phyloP scores from a whole-genome alignment of 148 eudicot genomes.

The Euryodendron excelsum region DNA sequence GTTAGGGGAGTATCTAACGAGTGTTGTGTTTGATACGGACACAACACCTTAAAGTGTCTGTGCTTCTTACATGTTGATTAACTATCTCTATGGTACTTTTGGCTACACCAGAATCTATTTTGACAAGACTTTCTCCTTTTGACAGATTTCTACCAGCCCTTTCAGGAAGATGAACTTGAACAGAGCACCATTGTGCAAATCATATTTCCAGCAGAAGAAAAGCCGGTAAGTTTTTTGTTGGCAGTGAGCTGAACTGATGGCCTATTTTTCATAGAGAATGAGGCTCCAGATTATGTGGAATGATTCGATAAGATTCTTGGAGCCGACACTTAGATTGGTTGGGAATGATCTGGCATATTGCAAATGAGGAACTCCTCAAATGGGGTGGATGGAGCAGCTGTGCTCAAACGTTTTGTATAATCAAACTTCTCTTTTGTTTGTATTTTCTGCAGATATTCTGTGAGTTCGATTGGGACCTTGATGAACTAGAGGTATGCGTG shows the following conservation, averaged over 20 bases:
- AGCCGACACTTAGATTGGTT: not conserved
- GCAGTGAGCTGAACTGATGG: not conserved
- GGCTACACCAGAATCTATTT: not conserved
- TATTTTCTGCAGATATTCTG: constrained; percentile 56
- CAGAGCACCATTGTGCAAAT: constrained; percentile 75
- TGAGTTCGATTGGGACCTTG: constrained; percentile 97
- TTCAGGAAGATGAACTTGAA: constrained; percentile 81
- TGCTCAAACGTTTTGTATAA: not conserved
- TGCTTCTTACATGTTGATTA: not conserved
- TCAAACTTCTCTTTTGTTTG: constrained; percentile 6
- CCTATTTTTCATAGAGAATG: not conserved
- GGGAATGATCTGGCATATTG: not conserved
- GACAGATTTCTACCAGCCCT: constrained; percentile 87
- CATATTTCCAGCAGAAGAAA: constrained; percentile 64
- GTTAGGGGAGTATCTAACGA: too few relatives aligned
- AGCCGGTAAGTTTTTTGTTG: constrained; percentile 58
- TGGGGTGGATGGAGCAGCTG: not conserved
- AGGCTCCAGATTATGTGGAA: not conserved
- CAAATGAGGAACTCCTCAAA: constrained; percentile 5
- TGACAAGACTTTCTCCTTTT: constrained; percentile 9
- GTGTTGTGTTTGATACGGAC: too few relatives aligned
- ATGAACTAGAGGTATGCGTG: constrained; percentile 76
- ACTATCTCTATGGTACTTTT: constrained; percentile 3
- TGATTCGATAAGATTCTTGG: not conserved
- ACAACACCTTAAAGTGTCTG: too few relatives aligned